These are phyloP conservation scores for Xerocomellus dryophilus DNA, from an alignment of 768 basidiomycete species.

Conservation along the genomic window DNA sequence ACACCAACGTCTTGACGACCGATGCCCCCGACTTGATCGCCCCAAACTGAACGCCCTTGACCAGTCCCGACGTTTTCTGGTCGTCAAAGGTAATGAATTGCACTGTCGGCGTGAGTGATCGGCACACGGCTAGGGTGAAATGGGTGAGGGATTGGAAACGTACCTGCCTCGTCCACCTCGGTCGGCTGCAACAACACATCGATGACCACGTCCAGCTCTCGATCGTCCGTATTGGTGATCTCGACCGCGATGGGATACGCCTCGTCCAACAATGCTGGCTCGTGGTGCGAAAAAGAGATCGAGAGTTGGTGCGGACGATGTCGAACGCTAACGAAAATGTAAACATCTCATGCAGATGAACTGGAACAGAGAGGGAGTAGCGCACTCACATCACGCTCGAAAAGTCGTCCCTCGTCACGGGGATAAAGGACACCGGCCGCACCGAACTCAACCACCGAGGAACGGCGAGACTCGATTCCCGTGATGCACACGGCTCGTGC, in stretches of 20 bases:
- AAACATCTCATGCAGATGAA: neutral
- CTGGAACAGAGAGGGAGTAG: no score
- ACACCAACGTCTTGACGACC: constrained; percentile 57
- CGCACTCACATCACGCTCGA: constrained; percentile 47
- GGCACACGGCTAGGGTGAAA: neutral
- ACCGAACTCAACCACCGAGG: constrained; percentile 60
- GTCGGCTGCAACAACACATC: constrained; percentile 80
- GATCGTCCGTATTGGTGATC: constrained; percentile 68
- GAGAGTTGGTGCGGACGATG: constrained; percentile 58
- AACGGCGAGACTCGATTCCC: constrained; percentile 28
- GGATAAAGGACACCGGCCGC: constrained; percentile 51
- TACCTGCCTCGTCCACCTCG: constrained; percentile 71
- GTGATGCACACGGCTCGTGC: constrained; percentile 41
- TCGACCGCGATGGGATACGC: constrained; percentile 69
- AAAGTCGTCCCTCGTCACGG: constrained; percentile 45
- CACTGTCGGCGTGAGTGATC: constrained; percentile 34
- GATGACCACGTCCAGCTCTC: constrained; percentile 62
- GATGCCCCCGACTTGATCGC: constrained; percentile 55
- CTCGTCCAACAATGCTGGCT: constrained; percentile 80
- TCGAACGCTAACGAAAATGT: constrained; percentile 46
- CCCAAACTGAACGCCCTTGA: constrained; percentile 73
- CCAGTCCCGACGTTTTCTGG: constrained; percentile 63
- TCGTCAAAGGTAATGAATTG: constrained; percentile 61
- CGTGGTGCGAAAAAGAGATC: constrained; percentile 53
- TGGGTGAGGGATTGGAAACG: constrained; percentile 16